These are phyloP conservation scores for Malassezia cuniculi DNA, from an alignment of 1,284 basidiomycete species.

Conservation along the genomic window DNA sequence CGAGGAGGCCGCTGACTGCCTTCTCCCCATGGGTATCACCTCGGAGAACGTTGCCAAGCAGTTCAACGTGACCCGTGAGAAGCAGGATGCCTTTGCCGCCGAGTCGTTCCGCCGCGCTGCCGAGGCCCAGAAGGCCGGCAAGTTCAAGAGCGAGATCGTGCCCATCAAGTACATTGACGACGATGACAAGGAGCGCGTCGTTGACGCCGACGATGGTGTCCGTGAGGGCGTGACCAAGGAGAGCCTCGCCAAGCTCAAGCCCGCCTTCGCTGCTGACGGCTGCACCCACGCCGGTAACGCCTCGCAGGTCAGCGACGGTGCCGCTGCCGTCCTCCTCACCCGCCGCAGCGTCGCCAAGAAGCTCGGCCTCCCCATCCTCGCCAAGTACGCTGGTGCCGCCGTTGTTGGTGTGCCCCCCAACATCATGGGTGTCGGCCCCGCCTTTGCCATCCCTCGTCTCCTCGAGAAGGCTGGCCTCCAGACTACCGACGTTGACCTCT, in stretches of 20 bases:
- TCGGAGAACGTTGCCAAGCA: constrained; percentile 85
- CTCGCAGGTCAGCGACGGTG: constrained; percentile 92
- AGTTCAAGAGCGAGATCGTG: constrained; percentile 82
- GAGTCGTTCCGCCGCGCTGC: constrained; percentile 71
- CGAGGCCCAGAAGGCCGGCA: constrained; percentile 71
- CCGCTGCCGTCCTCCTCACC: constrained; percentile 80
- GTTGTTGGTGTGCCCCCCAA: constrained; percentile 53
- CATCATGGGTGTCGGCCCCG: constrained; percentile 45
- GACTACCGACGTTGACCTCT: constrained; percentile 39
- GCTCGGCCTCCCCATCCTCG: constrained; percentile 76
- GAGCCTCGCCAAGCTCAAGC: constrained; percentile 77
- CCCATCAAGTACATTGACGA: constrained; percentile 70
- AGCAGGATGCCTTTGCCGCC: constrained; percentile 75
- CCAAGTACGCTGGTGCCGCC: constrained; percentile 71
- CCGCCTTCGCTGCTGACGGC: constrained; percentile 79
- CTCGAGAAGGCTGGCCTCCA: constrained; percentile 33
- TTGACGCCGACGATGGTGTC: constrained; percentile 82
- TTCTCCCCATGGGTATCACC: constrained; percentile 91
- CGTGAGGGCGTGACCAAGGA: constrained; percentile 69
- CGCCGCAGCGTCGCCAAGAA: constrained; percentile 74
- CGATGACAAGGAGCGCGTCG: constrained; percentile 62
- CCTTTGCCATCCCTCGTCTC: constrained; percentile 40
- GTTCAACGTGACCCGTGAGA: constrained; percentile 59
- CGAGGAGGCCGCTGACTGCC: constrained; percentile 75
- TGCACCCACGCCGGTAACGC: constrained; percentile 81